These are phyloP conservation scores for Solanum peruvianum DNA, from an alignment of 257 asterid genomes.

Conservation along the genomic window DNA sequence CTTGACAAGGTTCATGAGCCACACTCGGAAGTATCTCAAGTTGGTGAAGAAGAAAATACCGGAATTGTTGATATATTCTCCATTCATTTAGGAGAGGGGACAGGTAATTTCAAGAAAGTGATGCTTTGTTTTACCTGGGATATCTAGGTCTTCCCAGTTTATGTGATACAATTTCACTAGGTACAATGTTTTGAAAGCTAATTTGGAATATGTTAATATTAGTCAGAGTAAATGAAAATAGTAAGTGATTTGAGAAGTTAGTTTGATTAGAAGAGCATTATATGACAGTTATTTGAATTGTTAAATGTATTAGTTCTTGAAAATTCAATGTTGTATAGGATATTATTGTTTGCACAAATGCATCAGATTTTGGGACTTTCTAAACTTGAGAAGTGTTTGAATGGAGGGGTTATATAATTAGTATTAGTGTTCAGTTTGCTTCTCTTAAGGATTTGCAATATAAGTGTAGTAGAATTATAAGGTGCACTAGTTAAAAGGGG, in stretches of 20 bases:
- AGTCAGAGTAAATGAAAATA: neutral
- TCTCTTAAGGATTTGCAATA: neutral
- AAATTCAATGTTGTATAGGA: neutral
- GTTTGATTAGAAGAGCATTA: neutral
- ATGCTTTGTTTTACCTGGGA: neutral
- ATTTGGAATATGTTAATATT: neutral
- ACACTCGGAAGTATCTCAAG: slow-evolving; percentile 21
- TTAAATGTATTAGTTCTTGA: neutral
- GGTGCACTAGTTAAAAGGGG: neutral
- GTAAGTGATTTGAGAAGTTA: neutral
- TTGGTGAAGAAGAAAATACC: slow-evolving; percentile 21
- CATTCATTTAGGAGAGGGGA: slow-evolving; percentile 28
- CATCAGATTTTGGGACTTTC: neutral
- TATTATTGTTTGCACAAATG: neutral
- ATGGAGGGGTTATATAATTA: neutral
- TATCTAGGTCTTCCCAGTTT: neutral
- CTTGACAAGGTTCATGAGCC: slow-evolving; percentile 11
- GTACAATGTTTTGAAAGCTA: neutral
- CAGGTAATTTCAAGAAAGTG: slow-evolving; percentile 12
- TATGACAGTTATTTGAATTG: neutral
- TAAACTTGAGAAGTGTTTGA: neutral
- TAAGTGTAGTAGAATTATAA: neutral
- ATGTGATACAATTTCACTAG: neutral
- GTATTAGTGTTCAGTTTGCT: neutral
- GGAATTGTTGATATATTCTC: slow-evolving; percentile 45